These are phyloP conservation scores for Mycena belliarum DNA, from an alignment of 768 basidiomycete genomes.

Conservation along the genomic window DNA sequence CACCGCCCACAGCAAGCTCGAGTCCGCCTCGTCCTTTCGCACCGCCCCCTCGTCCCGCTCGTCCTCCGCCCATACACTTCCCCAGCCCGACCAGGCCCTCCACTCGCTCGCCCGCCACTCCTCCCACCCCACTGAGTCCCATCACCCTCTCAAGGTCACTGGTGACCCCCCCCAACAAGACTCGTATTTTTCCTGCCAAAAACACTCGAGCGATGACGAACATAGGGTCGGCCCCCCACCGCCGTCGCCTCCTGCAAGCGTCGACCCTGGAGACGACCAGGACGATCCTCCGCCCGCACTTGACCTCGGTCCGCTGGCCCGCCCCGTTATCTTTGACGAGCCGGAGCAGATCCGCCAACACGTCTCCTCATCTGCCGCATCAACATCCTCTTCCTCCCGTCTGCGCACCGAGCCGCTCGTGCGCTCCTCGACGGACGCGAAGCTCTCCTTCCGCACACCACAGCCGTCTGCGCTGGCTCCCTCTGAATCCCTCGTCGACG, in stretches of 20 bases:
- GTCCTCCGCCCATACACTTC: conserved; percentile 37
- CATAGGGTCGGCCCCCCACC: conserved; percentile 32
- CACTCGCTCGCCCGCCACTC: conserved; percentile 36
- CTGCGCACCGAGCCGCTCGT: conserved; percentile 34
- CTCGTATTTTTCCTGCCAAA: conserved; percentile 36
- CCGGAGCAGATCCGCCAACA: conserved; percentile 26
- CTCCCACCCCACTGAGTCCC: conserved; percentile 45
- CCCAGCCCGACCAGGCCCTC: conserved; percentile 14
- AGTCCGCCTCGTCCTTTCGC: conserved; percentile 37
- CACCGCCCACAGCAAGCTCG: conserved; percentile 24
- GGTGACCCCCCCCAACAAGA: conserved; percentile 42
- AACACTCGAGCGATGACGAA: conserved; percentile 13
- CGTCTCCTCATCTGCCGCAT: conserved; percentile 19
- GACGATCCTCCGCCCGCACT: conserved; percentile 19
- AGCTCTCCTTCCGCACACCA: conserved; percentile 36
- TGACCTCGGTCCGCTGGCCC: conserved; percentile 14
- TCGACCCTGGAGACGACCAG: conserved; percentile 28
- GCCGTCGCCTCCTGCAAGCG: conserved; percentile 36
- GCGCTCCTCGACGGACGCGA: conserved; percentile 55
- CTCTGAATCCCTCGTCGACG: conserved; percentile 14
- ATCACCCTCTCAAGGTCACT: conserved; percentile 52
- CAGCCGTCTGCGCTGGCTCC: conserved; percentile 7
- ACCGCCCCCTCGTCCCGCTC: conserved; percentile 37
- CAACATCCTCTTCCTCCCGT: conserved; percentile 27
- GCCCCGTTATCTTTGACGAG: conserved; percentile 35